Evolutionary conservation across 1,284 basidiomycete species (phyloP).

Genomic region (Chalciporus piperatoides): DNA sequence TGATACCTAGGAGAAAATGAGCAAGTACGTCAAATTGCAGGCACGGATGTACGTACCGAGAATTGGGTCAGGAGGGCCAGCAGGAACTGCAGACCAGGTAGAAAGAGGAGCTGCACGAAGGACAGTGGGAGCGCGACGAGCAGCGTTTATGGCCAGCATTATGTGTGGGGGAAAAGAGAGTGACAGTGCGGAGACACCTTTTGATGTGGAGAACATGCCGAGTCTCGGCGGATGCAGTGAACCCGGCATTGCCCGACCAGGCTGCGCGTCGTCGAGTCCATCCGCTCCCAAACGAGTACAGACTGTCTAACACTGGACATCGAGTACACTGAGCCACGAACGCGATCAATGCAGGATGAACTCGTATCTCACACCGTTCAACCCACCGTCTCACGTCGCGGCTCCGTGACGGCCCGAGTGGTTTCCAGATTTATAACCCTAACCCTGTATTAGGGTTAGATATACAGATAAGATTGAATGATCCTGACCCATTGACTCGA

Average conservation of each 20-base stretch:
- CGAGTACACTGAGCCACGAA: not conserved
- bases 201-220: not conserved
- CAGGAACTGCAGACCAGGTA: conserved; percentile 80
- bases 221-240: conserved; percentile 8
- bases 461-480: not conserved
- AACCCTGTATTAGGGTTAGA: conserved; percentile 16
- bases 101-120: conserved; percentile 49
- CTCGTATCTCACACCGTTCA: too few species aligned
- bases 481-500: not conserved
- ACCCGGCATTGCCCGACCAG: conserved; percentile 21
- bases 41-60: conserved; percentile 54
- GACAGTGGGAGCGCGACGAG: conserved; percentile 42
- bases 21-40: not conserved
- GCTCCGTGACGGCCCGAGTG: not conserved
- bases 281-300: too few species aligned
- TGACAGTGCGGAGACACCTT: not conserved
- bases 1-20: conserved; percentile 54
- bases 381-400: not conserved
- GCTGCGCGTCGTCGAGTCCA: conserved; percentile 1
- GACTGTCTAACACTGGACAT: too few species aligned
- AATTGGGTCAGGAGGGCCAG: conserved; percentile 92
- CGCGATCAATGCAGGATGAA: not conserved
- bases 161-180: conserved; percentile 16
- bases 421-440: conserved; percentile 4
- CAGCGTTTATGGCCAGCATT: conserved; percentile 44